phyloP scores from a whole-genome alignment of 208 protist species.

The Trypanosoma cruzi region DNA sequence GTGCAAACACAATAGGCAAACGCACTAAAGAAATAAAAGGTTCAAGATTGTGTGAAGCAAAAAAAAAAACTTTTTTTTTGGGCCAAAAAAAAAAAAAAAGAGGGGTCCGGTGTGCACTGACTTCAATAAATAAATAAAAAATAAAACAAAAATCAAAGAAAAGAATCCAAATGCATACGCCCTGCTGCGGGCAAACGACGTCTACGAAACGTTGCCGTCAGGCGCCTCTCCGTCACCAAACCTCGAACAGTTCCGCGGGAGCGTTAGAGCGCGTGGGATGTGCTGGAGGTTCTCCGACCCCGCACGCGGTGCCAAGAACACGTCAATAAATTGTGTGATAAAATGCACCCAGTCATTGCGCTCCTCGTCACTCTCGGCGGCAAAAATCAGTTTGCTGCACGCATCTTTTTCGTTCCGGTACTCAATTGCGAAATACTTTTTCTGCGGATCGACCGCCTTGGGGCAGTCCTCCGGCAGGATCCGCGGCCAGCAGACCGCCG shows the following conservation, averaged over 20 bases:
- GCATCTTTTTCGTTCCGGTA: constrained; percentile 35
- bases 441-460: constrained; percentile 33
- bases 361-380: constrained; percentile 32
- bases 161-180: not conserved
- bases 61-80: no score
- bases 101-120: no score
- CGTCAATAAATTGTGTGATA: constrained; percentile 63
- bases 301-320: constrained; percentile 52
- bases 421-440: constrained; percentile 65
- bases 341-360: constrained; percentile 64
- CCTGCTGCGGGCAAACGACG: not conserved
- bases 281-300: constrained; percentile 61
- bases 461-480: constrained; percentile 61
- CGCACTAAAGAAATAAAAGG: not conserved
- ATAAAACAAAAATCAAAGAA: not conserved
- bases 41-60: not conserved
- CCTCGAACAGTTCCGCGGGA: constrained; percentile 43
- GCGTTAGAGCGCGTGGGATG: constrained; percentile 29
- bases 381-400: constrained; percentile 46
- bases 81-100: not conserved
- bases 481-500: constrained; percentile 69
- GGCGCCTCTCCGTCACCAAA: constrained; percentile 75
- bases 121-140: no score
- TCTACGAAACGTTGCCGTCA: constrained; percentile 31
- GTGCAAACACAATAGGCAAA: no score